Conservation (phyloP, 805 yeast species). For the Ogataea kodamae region DNA sequence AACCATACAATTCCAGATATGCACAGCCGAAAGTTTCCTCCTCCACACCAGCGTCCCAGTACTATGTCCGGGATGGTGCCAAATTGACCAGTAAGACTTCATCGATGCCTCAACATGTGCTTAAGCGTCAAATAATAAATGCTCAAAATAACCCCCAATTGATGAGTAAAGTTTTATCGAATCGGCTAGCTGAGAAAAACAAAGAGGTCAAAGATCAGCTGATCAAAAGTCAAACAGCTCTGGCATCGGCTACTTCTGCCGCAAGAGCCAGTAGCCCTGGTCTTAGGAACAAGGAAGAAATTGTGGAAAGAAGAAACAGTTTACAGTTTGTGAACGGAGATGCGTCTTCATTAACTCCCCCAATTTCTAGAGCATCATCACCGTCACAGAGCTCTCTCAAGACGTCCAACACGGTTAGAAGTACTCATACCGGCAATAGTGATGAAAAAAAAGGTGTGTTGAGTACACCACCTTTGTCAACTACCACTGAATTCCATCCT, state of each 20-base stretch:
- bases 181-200: slow-evolving; percentile 31
- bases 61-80: slow-evolving; percentile 25
- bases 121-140: slow-evolving; percentile 31
- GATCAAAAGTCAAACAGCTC: slow-evolving; percentile 14
- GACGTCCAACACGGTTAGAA: slow-evolving; percentile 18
- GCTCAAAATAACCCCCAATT: slow-evolving; percentile 32
- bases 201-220: slow-evolving; percentile 26
- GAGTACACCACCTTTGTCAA: slow-evolving; percentile 20
- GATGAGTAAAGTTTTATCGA: slow-evolving; percentile 34
- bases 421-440: slow-evolving; percentile 11
- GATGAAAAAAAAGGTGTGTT: slow-evolving; percentile 6
- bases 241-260: slow-evolving; percentile 22
- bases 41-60: slow-evolving; percentile 25
- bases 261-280: slow-evolving; percentile 11
- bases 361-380: slow-evolving; percentile 22
- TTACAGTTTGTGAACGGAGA: slow-evolving; percentile 27
- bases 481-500: slow-evolving; percentile 11
- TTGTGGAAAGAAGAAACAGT: slow-evolving; percentile 25
- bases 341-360: slow-evolving; percentile 23
- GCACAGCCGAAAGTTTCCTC: slow-evolving; percentile 20
- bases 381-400: slow-evolving; percentile 21
- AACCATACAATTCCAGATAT: slow-evolving; percentile 52
- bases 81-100: slow-evolving; percentile 26
- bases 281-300: slow-evolving; percentile 32
- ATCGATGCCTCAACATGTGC: slow-evolving; percentile 27